These are phyloP conservation scores for Delitschia confertaspora DNA, from an alignment of 495 filamentous ascomycete genomes.

Conservation along the genomic window DNA sequence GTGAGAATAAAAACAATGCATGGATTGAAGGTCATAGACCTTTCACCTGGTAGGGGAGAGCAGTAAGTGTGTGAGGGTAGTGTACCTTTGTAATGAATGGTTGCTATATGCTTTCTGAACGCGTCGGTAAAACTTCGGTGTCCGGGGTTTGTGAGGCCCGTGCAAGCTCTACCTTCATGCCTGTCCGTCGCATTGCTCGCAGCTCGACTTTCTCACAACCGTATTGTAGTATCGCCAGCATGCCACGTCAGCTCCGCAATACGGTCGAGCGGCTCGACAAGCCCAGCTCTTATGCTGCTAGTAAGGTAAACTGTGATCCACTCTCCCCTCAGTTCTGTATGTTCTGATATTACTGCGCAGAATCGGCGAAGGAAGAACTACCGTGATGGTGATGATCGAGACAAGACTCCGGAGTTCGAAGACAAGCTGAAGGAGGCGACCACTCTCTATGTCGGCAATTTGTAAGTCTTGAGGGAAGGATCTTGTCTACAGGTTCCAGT, in stretches of 20 bases:
- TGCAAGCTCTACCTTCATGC: too few species aligned
- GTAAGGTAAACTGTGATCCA: constrained; percentile 48
- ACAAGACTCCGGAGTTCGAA: constrained; percentile 39
- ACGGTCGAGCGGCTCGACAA: constrained; percentile 83
- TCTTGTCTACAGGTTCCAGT: not conserved
- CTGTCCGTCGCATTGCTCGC: too few species aligned
- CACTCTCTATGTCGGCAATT: constrained; percentile 94
- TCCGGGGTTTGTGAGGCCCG: too few species aligned
- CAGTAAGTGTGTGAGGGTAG: too few species aligned
- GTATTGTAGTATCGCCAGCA: constrained; percentile 9
- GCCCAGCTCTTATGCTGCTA: constrained; percentile 78
- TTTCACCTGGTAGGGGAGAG: too few species aligned
- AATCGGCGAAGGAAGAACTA: constrained; percentile 59
- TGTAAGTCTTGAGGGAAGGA: too few species aligned
- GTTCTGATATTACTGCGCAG: constrained; percentile 35
- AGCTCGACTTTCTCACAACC: constrained; percentile 1
- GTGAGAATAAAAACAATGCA: too few species aligned
- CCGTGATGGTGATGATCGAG: constrained; percentile 47
- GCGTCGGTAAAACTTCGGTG: not conserved
- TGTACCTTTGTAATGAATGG: not conserved
- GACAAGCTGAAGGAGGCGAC: constrained; percentile 79
- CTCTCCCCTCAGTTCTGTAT: not conserved
- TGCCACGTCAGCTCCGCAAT: constrained; percentile 27
- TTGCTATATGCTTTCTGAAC: not conserved
- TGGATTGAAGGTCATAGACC: too few species aligned